Conservation (phyloP, 176 grass and related monocot genomes). For the Guadua angustifolia region DNA sequence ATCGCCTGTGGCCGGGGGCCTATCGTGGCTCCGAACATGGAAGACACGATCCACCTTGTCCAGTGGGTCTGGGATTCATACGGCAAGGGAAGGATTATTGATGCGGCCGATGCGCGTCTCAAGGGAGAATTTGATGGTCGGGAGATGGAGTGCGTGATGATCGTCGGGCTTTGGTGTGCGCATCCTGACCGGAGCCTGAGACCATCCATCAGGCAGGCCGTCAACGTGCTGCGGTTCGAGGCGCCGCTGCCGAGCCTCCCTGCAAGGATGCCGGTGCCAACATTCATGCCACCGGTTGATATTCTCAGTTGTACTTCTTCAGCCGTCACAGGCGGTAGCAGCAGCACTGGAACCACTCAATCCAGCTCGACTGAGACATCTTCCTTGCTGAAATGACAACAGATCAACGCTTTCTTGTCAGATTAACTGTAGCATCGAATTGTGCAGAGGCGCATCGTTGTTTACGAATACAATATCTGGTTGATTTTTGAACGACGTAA, state of each 20-base stretch:
- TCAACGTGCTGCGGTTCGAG: constrained; percentile 34
- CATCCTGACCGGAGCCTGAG: constrained; percentile 36
- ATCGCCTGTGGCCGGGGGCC: constrained; percentile 41
- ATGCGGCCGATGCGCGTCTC: constrained; percentile 33
- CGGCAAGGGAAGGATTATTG: constrained; percentile 22
- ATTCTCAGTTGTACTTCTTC: constrained; percentile 13
- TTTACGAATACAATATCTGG: neutral
- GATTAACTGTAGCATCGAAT: too few relatives aligned
- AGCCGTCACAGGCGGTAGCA: neutral
- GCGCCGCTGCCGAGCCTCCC: constrained; percentile 32
- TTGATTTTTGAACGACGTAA: neutral
- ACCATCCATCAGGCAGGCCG: constrained; percentile 50
- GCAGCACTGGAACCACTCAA: neutral
- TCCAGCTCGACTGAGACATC: too few relatives aligned
- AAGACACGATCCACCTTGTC: neutral
- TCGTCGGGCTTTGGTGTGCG: constrained; percentile 58
- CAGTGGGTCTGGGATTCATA: constrained; percentile 38
- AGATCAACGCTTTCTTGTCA: too few relatives aligned
- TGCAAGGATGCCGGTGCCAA: constrained; percentile 36
- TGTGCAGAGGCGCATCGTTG: neutral
- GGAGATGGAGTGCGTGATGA: constrained; percentile 50
- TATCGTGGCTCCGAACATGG: neutral
- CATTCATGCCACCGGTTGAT: constrained; percentile 18
- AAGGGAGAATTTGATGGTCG: neutral
- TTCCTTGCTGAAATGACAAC: too few relatives aligned